Conservation (phyloP, 2,329 filamentous ascomycete species). For the Pseudohalonectria lignicola region DNA sequence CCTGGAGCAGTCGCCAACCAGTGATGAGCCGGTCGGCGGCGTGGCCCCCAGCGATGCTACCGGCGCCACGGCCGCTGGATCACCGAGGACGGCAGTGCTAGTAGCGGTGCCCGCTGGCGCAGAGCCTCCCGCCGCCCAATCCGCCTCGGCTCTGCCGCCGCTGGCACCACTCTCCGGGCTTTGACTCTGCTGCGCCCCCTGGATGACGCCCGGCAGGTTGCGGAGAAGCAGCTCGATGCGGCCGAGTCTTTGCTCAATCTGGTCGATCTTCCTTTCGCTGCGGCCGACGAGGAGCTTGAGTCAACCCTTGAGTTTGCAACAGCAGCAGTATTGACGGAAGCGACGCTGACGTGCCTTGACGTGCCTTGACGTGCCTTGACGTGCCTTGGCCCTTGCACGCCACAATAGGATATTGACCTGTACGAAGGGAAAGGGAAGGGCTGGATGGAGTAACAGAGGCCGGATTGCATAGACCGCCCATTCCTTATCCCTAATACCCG, state of each 20-base stretch:
- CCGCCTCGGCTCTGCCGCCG: background rate
- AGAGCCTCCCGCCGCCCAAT: background rate
- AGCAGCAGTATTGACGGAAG: too few species aligned
- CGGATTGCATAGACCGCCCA: too few species aligned
- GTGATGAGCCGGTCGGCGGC: too few species aligned
- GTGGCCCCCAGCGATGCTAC: background rate
- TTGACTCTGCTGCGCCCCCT: slow-evolving; percentile 4
- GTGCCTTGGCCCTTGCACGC: too few species aligned
- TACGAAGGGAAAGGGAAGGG: too few species aligned
- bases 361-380: too few species aligned
- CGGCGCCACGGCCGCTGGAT: background rate
- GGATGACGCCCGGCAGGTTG: slow-evolving; percentile 13
- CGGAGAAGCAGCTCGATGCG: slow-evolving; percentile 32
- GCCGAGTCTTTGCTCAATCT: slow-evolving; percentile 30
- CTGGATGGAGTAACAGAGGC: too few species aligned
- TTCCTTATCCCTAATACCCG: too few species aligned
- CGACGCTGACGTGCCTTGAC: too few species aligned
- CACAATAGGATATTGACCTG: too few species aligned
- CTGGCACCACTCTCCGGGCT: background rate
- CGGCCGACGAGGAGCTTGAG: too few species aligned
- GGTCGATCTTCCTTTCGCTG: slow-evolving; percentile 43
- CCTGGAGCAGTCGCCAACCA: background rate
- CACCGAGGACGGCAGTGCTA: background rate
- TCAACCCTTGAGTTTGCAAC: too few species aligned
- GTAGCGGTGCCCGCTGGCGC: background rate